Evolutionary conservation across 306 rosid genomes (phyloP), one percentile per base, ranked within the genome.

Genomic region (Rubus parviflorus): DNA sequence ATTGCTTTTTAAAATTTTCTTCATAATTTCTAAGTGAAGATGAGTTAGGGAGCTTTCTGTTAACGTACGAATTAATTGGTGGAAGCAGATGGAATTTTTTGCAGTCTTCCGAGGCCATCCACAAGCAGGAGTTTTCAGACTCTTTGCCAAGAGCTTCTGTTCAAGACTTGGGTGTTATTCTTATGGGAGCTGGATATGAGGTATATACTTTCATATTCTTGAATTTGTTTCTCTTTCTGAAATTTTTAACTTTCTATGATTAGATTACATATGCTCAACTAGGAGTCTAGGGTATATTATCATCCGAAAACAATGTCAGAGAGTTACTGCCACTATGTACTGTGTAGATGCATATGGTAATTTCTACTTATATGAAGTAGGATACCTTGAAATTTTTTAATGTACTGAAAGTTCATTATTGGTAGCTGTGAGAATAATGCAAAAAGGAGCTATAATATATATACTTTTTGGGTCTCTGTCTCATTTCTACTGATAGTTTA

Each of bases 171-270:
- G 98, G 97, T 70, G 88, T 90, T 42, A 49, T 90, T 83, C 77
- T 95, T 52, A 92, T 92, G 97, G 99, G 97, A 87, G 85, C 96
- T 41, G 99, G 97, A 89, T 95, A 95, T 73, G 97, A 95, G 97
- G 99, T 90, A 70, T 73, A 45, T 73, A 35, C 41, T 72, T 70
- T 77, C 57, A 51, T 51, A 12, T 53, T 40, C 77, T 57, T 74
- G 35, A 40, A 46, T 53, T 72, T 22, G 22, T 63, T 38, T 75
- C 62, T 72, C 56, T 38, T 40, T 25, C 2, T 67, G 37, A 45
- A 58, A 8, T 49, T 11, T 53, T 49, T 42, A 15, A 23, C 6
- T 42, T 72, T 35, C 75, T 17, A 30, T 40, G 6, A n/a, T 49
- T 64, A 11, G 7, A 75, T 40, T 22, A 47, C 80, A 61, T 8